Conservation (phyloP, 2,329 filamentous ascomycete species). For the Trichophyton verrucosum region DNA sequence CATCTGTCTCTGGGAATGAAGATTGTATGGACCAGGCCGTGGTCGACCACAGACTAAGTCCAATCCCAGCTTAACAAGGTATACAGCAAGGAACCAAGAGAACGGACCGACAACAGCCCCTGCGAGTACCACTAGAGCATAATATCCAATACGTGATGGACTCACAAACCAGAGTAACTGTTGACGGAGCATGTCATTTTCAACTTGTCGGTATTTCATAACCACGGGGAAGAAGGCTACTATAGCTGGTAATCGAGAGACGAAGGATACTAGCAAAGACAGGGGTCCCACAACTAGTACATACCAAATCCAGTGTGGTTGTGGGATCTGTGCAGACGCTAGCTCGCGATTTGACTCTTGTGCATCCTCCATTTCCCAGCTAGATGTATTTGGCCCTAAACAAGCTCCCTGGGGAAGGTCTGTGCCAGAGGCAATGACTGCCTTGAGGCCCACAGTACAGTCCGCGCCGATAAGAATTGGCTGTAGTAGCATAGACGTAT, state of each 20-base stretch:
- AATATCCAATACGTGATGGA: constrained; percentile 2
- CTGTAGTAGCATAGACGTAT: constrained; percentile 2
- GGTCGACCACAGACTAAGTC: not conserved
- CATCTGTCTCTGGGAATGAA: not conserved
- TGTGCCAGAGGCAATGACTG: constrained; percentile 2
- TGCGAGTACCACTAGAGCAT: not conserved
- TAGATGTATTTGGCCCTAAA: constrained; percentile 3
- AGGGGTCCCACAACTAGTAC: not conserved
- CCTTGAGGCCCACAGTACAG: constrained; percentile 1
- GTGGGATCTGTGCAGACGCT: not conserved
- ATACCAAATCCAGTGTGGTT: not conserved
- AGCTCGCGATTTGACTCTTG: not conserved
- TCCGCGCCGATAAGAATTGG: not conserved
- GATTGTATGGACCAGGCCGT: not conserved
- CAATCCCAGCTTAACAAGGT: not conserved
- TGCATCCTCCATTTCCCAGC: constrained; percentile 5
- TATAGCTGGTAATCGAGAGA: not conserved
- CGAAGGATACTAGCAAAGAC: not conserved
- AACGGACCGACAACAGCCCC: not conserved
- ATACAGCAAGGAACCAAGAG: not conserved
- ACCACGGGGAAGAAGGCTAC: not conserved
- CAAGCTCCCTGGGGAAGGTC: not conserved
- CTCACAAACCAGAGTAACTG: constrained; percentile 1
- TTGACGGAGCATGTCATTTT: not conserved
- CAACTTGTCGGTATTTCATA: not conserved